Base-by-base conservation (phyloP, 192 early-diverging fungal genomes). In the Coemansia sp. region DNA sequence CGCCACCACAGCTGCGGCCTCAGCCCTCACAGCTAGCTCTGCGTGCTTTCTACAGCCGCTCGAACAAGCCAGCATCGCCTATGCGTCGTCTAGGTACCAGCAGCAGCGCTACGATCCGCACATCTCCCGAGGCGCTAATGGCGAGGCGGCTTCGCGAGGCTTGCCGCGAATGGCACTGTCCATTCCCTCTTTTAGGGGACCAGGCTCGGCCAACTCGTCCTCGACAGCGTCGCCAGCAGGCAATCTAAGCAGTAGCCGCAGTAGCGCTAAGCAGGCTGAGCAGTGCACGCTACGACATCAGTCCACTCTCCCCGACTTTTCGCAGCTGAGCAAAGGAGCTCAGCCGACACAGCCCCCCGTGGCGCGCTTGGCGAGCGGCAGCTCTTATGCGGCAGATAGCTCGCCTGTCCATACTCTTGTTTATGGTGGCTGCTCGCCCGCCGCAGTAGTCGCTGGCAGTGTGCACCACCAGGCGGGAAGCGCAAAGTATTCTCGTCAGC, bases 381-480 rank as follows among this genome's bases (percentile, higher is more conserved):
- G 66, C 24, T 75, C 80, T 15, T 63, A 71, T 45, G 69, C 59
- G 17, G 40, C 60, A 3, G 80, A 74, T 3, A 65, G 60, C 19
- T 82, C 80, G 9, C 80, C 80, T 1, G 80, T 71, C 4, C 70
- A 74, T 22, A 82, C 80, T 22, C 80, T 82, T 13, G 75, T 77
- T 1, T 72, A 75, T 27, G 68, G 74, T 5, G 55, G 15, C 29
- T 51, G 59, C 20, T 71, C 69, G 31, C 69, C 55, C n/a, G 19
- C 8, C n/a, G 20, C 46, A 48, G 46, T 20, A 27, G 55, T 31
- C 15, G 27, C 40, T 36, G 39, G 58, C 27, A 42, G 31, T 11
- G 31, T 68, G 58, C n/a, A 32, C 31, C 22, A 50, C 29, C 5
- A 32, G 27, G 31, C 55, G 11, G 55, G 55, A 58, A 34, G 15